Percentiles rank a stretch among this genome's conserved stretches.
These are phyloP conservation scores for Parsonsia alboflavescens DNA, from an alignment of 257 asterid genomes.

Conservation along the genomic window DNA sequence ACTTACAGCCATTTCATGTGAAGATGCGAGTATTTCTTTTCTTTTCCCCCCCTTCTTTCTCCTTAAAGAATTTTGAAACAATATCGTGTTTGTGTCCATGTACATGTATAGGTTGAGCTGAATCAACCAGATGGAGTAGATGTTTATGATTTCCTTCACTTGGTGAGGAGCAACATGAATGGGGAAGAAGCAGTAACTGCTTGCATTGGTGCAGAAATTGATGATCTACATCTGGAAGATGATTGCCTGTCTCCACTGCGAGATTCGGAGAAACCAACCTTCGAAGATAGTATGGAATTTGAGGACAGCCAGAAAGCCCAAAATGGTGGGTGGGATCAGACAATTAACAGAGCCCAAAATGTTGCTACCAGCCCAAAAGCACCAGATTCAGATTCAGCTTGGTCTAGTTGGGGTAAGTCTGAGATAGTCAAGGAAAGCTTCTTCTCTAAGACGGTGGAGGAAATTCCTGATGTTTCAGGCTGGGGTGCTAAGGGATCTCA, in stretches of 20 bases:
- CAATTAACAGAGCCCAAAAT: neutral
- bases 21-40: neutral
- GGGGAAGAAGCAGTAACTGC: slow-evolving; percentile 47
- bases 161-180: slow-evolving; percentile 56
- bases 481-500: slow-evolving; percentile 25
- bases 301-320: slow-evolving; percentile 18
- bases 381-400: slow-evolving; percentile 8
- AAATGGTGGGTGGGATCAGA: slow-evolving; percentile 24
- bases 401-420: slow-evolving; percentile 30
- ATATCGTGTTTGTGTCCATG: neutral
- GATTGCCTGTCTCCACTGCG: slow-evolving; percentile 70
- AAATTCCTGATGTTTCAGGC: slow-evolving; percentile 19
- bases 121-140: slow-evolving; percentile 50
- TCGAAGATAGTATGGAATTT: slow-evolving; percentile 61
- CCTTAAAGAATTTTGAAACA: neutral
- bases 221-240: slow-evolving; percentile 56
- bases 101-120: slow-evolving; percentile 49
- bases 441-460: slow-evolving; percentile 17
- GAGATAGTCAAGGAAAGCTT: slow-evolving; percentile 4
- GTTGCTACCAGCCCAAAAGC: neutral
- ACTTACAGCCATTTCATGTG: neutral
- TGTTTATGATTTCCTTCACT: slow-evolving; percentile 76
- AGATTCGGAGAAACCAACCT: slow-evolving; percentile 64
- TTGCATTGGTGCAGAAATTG: slow-evolving; percentile 82
- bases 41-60: neutral